Evolutionary conservation across 495 filamentous ascomycete genomes (phyloP).

Genomic region (Podospora australis): DNA sequence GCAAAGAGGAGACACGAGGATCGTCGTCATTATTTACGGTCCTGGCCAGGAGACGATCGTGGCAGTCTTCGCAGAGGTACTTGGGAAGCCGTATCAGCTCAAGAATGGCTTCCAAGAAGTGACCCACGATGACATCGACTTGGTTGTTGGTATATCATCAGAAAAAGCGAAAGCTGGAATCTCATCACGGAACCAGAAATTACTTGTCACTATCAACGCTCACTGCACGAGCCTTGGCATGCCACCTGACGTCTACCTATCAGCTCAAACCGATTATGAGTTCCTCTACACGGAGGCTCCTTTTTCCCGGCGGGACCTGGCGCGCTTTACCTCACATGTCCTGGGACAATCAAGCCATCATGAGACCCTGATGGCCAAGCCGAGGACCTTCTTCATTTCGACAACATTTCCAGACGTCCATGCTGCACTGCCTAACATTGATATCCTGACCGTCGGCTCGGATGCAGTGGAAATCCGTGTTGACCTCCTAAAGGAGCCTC

Average conservation of each 20-base stretch:
- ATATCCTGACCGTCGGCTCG: constrained; percentile 76
- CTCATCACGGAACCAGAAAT: constrained; percentile 40
- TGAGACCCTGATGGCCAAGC: constrained; percentile 65
- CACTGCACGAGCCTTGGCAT: constrained; percentile 67
- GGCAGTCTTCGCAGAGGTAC: constrained; percentile 58
- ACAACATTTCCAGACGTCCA: constrained; percentile 82
- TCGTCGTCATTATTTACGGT: constrained; percentile 56
- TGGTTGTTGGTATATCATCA: constrained; percentile 53
- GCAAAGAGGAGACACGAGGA: constrained; percentile 43
- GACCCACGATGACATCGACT: constrained; percentile 40
- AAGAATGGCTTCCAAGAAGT: constrained; percentile 47
- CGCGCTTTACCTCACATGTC: constrained; percentile 69
- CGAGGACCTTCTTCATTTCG: constrained; percentile 73
- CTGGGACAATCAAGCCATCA: constrained; percentile 70
- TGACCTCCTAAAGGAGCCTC: constrained; percentile 71
- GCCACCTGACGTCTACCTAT: constrained; percentile 56
- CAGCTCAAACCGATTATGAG: constrained; percentile 66
- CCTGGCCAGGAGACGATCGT: constrained; percentile 59
- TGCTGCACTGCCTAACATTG: constrained; percentile 74
- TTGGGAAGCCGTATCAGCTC: constrained; percentile 59
- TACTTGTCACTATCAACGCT: constrained; percentile 60
- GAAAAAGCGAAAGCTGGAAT: constrained; percentile 49
- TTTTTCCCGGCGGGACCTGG: constrained; percentile 67
- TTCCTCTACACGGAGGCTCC: constrained; percentile 68
- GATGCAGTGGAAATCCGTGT: constrained; percentile 80